Conservation (phyloP, 164 flowering plant genomes). For the Vitis cinerea region DNA sequence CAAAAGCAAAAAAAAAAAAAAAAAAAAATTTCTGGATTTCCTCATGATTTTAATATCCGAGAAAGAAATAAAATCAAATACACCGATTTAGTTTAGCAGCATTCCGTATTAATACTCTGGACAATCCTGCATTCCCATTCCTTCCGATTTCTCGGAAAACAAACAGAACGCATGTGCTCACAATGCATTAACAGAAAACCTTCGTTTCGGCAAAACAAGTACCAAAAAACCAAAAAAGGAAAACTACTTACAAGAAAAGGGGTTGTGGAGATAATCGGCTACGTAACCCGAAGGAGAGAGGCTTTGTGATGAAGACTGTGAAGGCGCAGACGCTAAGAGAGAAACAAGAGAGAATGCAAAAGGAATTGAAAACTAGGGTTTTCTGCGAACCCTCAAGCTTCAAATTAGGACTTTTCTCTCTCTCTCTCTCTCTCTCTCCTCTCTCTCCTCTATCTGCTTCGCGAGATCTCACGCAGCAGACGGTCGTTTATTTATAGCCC, state of each 20-base stretch:
- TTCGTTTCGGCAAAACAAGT: background rate
- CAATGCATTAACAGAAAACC: background rate
- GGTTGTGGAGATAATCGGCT: too few species aligned
- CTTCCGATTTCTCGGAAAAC: background rate
- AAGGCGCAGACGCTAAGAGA: conserved; percentile 1
- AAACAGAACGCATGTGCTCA: background rate
- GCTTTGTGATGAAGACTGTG: background rate
- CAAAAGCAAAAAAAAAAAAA: too few species aligned
- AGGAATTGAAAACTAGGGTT: conserved; percentile 6
- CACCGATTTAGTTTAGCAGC: too few species aligned
- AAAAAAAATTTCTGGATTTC: too few species aligned
- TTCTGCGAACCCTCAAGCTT: conserved; percentile 10
- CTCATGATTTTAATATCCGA: too few species aligned
- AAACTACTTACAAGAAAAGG: too few species aligned
- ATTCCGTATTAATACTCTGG: too few species aligned
- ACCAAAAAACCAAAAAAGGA: background rate
- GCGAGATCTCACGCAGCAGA: background rate
- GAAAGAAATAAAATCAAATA: too few species aligned
- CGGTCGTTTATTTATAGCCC: background rate
- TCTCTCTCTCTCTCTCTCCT: conserved; percentile 9
- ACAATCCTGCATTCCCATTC: background rate
- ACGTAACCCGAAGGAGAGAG: background rate
- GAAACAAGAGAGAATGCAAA: background rate
- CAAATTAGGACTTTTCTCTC: background rate
- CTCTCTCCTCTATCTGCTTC: background rate